Percentiles rank a stretch among this genome's conserved stretches.
Conservation (phyloP, 2,329 filamentous ascomycete genomes). For the Lasiodiplodia hormozganensis region DNA sequence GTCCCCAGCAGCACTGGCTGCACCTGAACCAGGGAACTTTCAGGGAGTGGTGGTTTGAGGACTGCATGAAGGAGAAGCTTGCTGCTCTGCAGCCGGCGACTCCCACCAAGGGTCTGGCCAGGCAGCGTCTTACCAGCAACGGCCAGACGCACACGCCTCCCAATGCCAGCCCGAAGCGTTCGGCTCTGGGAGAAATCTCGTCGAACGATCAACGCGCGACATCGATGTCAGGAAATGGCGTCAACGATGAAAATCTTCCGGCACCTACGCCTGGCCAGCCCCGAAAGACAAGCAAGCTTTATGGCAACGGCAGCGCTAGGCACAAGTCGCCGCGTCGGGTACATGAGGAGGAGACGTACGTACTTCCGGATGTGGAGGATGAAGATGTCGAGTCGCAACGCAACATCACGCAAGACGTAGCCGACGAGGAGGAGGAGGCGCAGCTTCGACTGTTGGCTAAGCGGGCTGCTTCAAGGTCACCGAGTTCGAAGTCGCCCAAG, state of each 20-base stretch:
- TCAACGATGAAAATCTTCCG: slow-evolving; percentile 90
- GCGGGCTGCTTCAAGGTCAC: slow-evolving; percentile 70
- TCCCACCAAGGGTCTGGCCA: slow-evolving; percentile 60
- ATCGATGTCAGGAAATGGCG: slow-evolving; percentile 59
- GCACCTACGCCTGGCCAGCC: slow-evolving; percentile 96
- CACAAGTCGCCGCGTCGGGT: slow-evolving; percentile 38
- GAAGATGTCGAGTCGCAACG: slow-evolving; percentile 64
- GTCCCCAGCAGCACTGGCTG: slow-evolving; percentile 98
- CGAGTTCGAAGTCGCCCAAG: slow-evolving; percentile 46
- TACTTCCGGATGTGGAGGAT: slow-evolving; percentile 65
- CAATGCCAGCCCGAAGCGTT: slow-evolving; percentile 76
- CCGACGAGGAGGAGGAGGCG: slow-evolving; percentile 83
- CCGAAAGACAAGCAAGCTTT: slow-evolving; percentile 81
- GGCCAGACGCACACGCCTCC: slow-evolving; percentile 83
- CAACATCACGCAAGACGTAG: slow-evolving; percentile 53
- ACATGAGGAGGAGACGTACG: slow-evolving; percentile 56
- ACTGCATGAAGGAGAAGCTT: slow-evolving; percentile 80
- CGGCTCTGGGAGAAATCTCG: slow-evolving; percentile 93
- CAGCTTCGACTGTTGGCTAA: slow-evolving; percentile 73
- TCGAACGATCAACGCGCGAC: slow-evolving; percentile 68
- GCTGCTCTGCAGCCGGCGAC: slow-evolving; percentile 67
- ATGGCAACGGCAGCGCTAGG: slow-evolving; percentile 60
- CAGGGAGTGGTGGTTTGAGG: slow-evolving; percentile 95
- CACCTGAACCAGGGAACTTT: slow-evolving; percentile 96
- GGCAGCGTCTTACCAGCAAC: slow-evolving; percentile 63